Percentiles rank a stretch among this genome's conserved stretches.
These are phyloP conservation scores for Populus nigra DNA, from an alignment of 345 rosid genomes.

Conservation along the genomic window DNA sequence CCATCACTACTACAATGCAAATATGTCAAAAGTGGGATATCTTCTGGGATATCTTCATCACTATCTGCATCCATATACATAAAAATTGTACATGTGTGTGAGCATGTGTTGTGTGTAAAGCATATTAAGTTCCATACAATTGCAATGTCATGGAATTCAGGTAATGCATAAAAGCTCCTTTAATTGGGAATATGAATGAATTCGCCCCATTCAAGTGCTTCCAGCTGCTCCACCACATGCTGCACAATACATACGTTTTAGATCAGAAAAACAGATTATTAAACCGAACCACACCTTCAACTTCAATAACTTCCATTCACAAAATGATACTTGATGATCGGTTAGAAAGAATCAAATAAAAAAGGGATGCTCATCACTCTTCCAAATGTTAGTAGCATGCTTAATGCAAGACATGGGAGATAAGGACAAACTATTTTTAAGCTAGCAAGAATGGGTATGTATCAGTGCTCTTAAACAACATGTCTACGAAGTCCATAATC, in stretches of 20 bases:
- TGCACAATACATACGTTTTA: constrained; percentile 21
- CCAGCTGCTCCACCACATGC: constrained; percentile 54
- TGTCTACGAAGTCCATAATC: background rate
- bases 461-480: background rate
- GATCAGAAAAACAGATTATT: constrained; percentile 12
- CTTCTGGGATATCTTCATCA: background rate
- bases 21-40: background rate
- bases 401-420: background rate
- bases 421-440: background rate
- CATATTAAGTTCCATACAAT: constrained; percentile 18
- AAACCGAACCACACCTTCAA: background rate
- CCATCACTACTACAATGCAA: background rate
- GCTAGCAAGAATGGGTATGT: background rate
- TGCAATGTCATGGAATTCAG: constrained; percentile 32
- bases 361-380: background rate
- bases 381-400: background rate
- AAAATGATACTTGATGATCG: background rate
- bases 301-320: background rate
- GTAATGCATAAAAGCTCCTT: constrained; percentile 38
- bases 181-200: constrained; percentile 34
- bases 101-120: background rate
- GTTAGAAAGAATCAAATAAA: background rate
- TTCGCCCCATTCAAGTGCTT: constrained; percentile 33
- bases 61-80: background rate
- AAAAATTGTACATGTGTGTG: background rate